Evolutionary conservation across 768 basidiomycete species (phyloP), one percentile per base, ranked within the genome.

Genomic region (Tephrocybe sp.): DNA sequence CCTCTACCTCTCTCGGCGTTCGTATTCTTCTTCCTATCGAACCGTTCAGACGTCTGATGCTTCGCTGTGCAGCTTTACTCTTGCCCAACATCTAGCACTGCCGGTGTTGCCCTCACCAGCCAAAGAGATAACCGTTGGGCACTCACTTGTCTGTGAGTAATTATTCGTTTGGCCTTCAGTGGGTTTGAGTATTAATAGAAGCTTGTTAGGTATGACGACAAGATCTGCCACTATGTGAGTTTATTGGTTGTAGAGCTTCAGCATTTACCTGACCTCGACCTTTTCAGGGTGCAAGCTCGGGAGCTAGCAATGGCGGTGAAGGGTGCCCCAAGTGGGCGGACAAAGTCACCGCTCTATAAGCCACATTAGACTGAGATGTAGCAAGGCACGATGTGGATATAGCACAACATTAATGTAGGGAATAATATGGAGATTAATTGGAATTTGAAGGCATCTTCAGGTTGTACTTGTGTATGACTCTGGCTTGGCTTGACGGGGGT

Each of bases 41-140:
- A 21, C 21, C 18, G 10, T 2, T 16, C 3, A 39, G 5, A 18
- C 34, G 13, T 2, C 24, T 4, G 24, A 27, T 4, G 21, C 4
- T 30, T 38, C 22, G 21, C 19, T 15, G 33, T 18, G 22, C 38
- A 45, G 47, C 16, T 33, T 16, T 45, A 37, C n/a, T 39, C 43
- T 30, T 53, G 39, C n/a, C 45, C 51, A n/a, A 21, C 42, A 38
- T 25, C 47, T 9, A 48, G 30, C n/a, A 22, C 47, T 22, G 21
- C 23, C 9, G 47, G 43, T 1, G 13, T 37, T 5, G 33, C 45
- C 11, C 43, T 42, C 12, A 40, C 42, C 11, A 45, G 23, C 12
- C 37, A 49, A 33, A 31, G 15, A 31, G 25, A 27, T 15, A 37
- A 23, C 4, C 38, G 9, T 9, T 53, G 42, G 29, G 47, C 43